Conservation (phyloP, 371 early-diverging fungal genomes). For the Mortierella sp. region DNA sequence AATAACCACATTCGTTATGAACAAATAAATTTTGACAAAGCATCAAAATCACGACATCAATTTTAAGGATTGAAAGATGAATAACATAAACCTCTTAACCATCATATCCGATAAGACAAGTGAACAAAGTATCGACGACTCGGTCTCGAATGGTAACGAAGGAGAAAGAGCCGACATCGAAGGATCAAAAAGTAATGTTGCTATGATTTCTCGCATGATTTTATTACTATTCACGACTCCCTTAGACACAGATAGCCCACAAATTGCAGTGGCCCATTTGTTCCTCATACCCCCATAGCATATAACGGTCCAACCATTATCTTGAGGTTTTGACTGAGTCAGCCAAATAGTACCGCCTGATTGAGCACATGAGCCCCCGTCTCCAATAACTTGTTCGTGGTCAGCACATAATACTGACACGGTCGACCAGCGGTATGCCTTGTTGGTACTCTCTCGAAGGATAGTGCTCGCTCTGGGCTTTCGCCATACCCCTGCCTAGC, state of each 20-base stretch:
- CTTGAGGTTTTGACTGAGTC: neutral
- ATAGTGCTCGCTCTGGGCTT: neutral
- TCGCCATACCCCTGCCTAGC: slow-evolving; percentile 13
- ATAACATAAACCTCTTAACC: too few species aligned
- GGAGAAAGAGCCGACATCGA: slow-evolving; percentile 1
- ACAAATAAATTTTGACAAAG: too few species aligned
- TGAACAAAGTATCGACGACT: too few species aligned
- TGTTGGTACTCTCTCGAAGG: neutral
- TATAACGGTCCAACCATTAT: slow-evolving; percentile 17
- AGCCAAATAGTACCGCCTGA: slow-evolving; percentile 19
- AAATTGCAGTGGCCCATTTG: slow-evolving; percentile 13
- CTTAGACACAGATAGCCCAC: neutral
- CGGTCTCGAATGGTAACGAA: too few species aligned
- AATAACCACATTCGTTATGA: too few species aligned
- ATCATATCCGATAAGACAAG: too few species aligned
- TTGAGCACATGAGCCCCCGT: slow-evolving; percentile 19
- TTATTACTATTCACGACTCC: neutral
- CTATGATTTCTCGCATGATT: neutral
- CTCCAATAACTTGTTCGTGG: slow-evolving; percentile 17
- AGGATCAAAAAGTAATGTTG: neutral
- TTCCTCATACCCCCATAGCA: slow-evolving; percentile 19
- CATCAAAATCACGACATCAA: too few species aligned
- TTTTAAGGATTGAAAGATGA: too few species aligned
- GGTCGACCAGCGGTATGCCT: slow-evolving; percentile 14
- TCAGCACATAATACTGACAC: slow-evolving; percentile 18